A percentile compares a stretch with the other conserved stretches of the same genome.
Evolutionary conservation across 2,329 filamentous ascomycete genomes (phyloP).

Genomic region (Cercospora berteroae): DNA sequence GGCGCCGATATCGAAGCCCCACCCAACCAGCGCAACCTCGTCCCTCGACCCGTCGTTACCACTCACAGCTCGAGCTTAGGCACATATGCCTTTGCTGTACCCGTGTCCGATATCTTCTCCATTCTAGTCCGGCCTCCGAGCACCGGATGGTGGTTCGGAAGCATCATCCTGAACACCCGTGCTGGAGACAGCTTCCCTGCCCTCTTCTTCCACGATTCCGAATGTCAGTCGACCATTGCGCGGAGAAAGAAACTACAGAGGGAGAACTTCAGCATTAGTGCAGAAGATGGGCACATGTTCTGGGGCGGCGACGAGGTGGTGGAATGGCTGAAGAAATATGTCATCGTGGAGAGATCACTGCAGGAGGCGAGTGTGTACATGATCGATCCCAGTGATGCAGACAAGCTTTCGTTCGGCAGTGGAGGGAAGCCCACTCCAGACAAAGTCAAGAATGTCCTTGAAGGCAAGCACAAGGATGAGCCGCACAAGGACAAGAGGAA

Average conservation of each 20-base stretch:
- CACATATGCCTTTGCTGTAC: constrained; percentile 86
- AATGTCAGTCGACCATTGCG: constrained; percentile 91
- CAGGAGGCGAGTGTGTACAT: constrained; percentile 90
- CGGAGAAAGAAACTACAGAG: constrained; percentile 83
- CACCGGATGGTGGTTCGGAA: constrained; percentile 97
- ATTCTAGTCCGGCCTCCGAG: constrained; percentile 87
- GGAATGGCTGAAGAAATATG: constrained; percentile 83
- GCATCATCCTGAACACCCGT: constrained; percentile 85
- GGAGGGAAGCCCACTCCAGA: constrained; percentile 52
- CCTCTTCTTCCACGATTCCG: constrained; percentile 94
- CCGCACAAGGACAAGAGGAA: constrained; percentile 30
- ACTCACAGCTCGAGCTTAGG: constrained; percentile 69
- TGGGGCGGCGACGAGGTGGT: constrained; percentile 97
- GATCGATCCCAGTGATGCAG: constrained; percentile 81
- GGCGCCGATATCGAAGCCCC: constrained; percentile 75
- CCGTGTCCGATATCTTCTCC: constrained; percentile 85
- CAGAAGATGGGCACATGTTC: constrained; percentile 72
- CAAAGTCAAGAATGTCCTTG: constrained; percentile 45
- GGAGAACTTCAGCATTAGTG: constrained; percentile 70
- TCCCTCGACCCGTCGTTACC: constrained; percentile 84
- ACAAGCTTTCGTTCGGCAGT: constrained; percentile 74
- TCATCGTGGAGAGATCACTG: constrained; percentile 75
- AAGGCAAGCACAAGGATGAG: constrained; percentile 39
- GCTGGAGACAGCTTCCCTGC: constrained; percentile 92
- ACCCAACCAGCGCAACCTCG: constrained; percentile 82